Evolutionary conservation across 1,284 basidiomycete genomes (phyloP).

Genomic region (Ceratobasidium sp.): DNA sequence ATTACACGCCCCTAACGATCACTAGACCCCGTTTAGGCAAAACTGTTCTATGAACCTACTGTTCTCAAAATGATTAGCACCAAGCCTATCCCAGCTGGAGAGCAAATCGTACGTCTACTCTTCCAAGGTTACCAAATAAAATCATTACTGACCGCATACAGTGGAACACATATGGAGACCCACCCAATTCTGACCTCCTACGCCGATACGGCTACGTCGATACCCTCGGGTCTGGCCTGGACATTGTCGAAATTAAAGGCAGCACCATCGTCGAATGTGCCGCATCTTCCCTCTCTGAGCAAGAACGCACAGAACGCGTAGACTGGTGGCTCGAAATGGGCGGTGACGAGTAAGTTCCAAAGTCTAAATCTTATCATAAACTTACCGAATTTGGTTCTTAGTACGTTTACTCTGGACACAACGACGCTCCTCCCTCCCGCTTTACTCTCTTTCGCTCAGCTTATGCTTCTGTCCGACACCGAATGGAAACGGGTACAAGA

Average conservation of each 20-base stretch:
- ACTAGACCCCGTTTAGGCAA: slow-evolving; percentile 65
- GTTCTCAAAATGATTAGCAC: slow-evolving; percentile 85
- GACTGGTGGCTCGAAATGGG: slow-evolving; percentile 93
- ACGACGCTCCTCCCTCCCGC: slow-evolving; percentile 68
- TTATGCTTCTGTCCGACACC: slow-evolving; percentile 68
- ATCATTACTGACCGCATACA: slow-evolving; percentile 52
- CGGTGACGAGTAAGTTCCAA: slow-evolving; percentile 81
- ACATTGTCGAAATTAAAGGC: slow-evolving; percentile 86
- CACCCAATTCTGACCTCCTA: slow-evolving; percentile 93
- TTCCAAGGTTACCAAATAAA: slow-evolving; percentile 31
- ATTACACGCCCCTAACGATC: background rate
- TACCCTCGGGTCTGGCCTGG: slow-evolving; percentile 81
- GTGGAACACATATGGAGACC: slow-evolving; percentile 97
- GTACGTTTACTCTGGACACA: slow-evolving; percentile 70
- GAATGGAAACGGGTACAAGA: slow-evolving; percentile 73
- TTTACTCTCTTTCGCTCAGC: slow-evolving; percentile 75
- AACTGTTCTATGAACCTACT: slow-evolving; percentile 81
- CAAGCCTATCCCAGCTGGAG: slow-evolving; percentile 75
- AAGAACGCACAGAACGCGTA: slow-evolving; percentile 67
- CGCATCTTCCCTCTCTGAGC: slow-evolving; percentile 47
- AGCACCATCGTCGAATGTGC: slow-evolving; percentile 74
- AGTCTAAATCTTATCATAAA: slow-evolving; percentile 16
- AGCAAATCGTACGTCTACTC: slow-evolving; percentile 80
- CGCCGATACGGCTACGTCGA: slow-evolving; percentile 96
- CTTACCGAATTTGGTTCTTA: slow-evolving; percentile 50